phyloP scores from a whole-genome alignment of 2,329 filamentous ascomycete species.

The Reticulascus tulasneorum region DNA sequence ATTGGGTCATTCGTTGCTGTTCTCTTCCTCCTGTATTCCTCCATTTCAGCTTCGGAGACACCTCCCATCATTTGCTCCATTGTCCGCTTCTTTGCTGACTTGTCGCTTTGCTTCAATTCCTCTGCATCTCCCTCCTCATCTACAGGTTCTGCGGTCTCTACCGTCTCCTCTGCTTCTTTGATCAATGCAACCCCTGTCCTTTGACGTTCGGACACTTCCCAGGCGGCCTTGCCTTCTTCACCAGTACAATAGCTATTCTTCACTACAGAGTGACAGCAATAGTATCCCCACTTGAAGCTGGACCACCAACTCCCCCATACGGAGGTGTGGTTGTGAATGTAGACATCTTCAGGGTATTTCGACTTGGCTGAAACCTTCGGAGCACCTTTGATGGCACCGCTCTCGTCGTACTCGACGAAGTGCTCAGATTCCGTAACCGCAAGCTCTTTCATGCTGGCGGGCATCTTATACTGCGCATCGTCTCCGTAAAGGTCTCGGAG shows the following conservation, averaged over 20 bases:
- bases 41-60: slow-evolving; percentile 78
- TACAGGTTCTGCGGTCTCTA: slow-evolving; percentile 17
- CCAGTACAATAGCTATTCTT: slow-evolving; percentile 99
- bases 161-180: no score
- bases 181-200: slow-evolving; percentile 43
- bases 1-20: slow-evolving; percentile 78
- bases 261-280: slow-evolving; percentile 87
- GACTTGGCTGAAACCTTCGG: slow-evolving; percentile 73
- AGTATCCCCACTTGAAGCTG: slow-evolving; percentile 92
- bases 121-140: slow-evolving; percentile 28
- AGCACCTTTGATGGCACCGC: slow-evolving; percentile 83
- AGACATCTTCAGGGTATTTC: slow-evolving; percentile 86
- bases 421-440: slow-evolving; percentile 78
- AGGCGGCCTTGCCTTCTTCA: slow-evolving; percentile 77
- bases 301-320: slow-evolving; percentile 99
- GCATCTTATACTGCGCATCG: slow-evolving; percentile 45
- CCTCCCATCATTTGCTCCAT: slow-evolving; percentile 75
- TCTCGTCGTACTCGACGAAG: slow-evolving; percentile 93
- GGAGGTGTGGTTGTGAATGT: slow-evolving; percentile 85
- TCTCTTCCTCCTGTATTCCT: slow-evolving; percentile 75
- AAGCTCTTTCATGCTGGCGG: slow-evolving; percentile 54
- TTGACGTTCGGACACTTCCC: slow-evolving; percentile 68
- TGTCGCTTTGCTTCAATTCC: slow-evolving; percentile 23
- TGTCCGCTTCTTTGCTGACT: slow-evolving; percentile 62
- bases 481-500: slow-evolving; percentile 81